These are phyloP conservation scores for Xylaria intraflava DNA, from an alignment of 495 filamentous ascomycete species.

Conservation along the genomic window DNA sequence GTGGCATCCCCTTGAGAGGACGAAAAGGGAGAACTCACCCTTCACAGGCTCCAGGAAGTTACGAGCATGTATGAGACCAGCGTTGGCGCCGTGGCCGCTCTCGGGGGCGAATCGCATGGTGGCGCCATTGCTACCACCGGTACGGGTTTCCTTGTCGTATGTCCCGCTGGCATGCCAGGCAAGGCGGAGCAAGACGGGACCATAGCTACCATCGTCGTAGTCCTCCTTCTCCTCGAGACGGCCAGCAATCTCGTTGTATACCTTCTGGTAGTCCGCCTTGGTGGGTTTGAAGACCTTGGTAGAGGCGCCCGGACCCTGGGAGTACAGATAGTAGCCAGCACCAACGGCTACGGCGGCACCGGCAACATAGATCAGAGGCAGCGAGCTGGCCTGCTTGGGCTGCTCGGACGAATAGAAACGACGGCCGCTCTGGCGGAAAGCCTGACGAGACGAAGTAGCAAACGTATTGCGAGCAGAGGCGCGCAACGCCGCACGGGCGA, in stretches of 20 bases:
- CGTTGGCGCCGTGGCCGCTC: slow-evolving; percentile 87
- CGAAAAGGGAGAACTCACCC: slow-evolving; percentile 37
- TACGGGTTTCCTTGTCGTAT: slow-evolving; percentile 82
- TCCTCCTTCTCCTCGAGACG: slow-evolving; percentile 81
- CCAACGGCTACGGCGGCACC: slow-evolving; percentile 54
- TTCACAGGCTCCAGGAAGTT: slow-evolving; percentile 92
- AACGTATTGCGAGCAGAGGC: slow-evolving; percentile 44
- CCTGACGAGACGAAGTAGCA: slow-evolving; percentile 46
- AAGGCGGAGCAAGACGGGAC: slow-evolving; percentile 77
- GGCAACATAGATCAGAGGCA: slow-evolving; percentile 35
- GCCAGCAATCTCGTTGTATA: slow-evolving; percentile 82
- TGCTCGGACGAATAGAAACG: slow-evolving; percentile 73
- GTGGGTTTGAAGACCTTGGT: slow-evolving; percentile 62
- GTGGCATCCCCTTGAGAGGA: not conserved
- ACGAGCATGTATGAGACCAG: slow-evolving; percentile 78
- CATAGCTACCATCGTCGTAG: slow-evolving; percentile 95
- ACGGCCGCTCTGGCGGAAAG: slow-evolving; percentile 58
- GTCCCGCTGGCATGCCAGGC: slow-evolving; percentile 86
- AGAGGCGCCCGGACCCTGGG: slow-evolving; percentile 44
- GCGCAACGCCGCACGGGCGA: slow-evolving; percentile 54
- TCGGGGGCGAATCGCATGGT: slow-evolving; percentile 97
- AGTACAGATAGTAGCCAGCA: slow-evolving; percentile 66
- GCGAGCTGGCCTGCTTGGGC: slow-evolving; percentile 49
- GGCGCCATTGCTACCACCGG: slow-evolving; percentile 91
- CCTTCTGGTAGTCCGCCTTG: slow-evolving; percentile 87